A percentile compares a stretch with the other conserved stretches of the same genome.
phyloP scores from a whole-genome alignment of 495 filamentous ascomycete species.

The Xylaria venustula region DNA sequence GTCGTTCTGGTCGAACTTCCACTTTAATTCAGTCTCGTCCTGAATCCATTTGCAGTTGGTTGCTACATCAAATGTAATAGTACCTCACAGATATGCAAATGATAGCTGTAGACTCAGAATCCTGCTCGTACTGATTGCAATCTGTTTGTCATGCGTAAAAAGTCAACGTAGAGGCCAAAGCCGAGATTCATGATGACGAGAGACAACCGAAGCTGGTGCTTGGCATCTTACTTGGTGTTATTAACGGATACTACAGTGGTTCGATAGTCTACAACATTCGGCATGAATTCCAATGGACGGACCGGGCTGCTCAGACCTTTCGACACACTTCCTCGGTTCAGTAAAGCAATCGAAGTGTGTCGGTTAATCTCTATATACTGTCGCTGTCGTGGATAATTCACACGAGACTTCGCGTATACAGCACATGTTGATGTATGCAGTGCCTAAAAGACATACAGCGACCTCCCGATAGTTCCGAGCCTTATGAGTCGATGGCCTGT shows the following conservation, averaged over 20 bases:
- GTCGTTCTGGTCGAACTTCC: neutral
- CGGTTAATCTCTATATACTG: neutral
- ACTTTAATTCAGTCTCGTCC: neutral
- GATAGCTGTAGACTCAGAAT: too few species aligned
- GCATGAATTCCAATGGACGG: neutral
- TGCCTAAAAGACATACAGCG: neutral
- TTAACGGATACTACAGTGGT: neutral
- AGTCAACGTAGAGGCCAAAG: too few species aligned
- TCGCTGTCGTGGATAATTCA: neutral
- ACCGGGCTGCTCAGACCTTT: neutral
- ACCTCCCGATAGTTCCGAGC: neutral
- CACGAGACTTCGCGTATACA: neutral
- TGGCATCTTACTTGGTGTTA: neutral
- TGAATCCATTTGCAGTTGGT: neutral
- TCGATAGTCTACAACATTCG: neutral
- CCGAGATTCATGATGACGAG: too few species aligned
- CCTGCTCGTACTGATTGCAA: too few species aligned
- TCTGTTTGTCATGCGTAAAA: too few species aligned
- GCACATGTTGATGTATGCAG: neutral
- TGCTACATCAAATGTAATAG: neutral
- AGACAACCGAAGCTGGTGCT: too few species aligned
- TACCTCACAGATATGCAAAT: too few species aligned
- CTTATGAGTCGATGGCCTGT: neutral
- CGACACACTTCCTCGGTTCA: neutral
- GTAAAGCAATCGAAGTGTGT: neutral